phyloP scores from a whole-genome alignment of 2,329 filamentous ascomycete species.

The Aureobasidium subglaciale region DNA sequence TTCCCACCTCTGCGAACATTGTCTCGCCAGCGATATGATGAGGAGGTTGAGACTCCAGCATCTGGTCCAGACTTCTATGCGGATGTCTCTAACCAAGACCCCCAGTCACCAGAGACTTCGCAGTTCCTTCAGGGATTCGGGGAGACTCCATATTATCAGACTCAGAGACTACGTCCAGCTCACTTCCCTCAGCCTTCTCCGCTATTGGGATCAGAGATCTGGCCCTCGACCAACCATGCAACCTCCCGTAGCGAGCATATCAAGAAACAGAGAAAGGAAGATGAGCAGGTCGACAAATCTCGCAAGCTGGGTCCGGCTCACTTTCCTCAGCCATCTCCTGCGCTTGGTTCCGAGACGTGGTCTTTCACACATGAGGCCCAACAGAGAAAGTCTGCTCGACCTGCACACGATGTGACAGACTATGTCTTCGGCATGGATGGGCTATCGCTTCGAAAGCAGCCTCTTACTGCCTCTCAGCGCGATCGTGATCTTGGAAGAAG shows the following conservation, averaged over 20 bases:
- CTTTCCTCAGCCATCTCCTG: neutral
- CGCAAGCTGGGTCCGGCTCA: neutral
- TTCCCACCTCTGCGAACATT: neutral
- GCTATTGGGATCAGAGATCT: neutral
- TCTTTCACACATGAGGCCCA: too few species aligned
- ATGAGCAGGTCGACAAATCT: neutral
- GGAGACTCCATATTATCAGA: neutral
- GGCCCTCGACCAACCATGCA: neutral
- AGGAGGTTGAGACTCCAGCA: neutral
- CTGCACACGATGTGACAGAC: too few species aligned
- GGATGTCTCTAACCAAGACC: neutral
- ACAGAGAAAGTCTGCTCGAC: too few species aligned
- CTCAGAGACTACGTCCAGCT: neutral
- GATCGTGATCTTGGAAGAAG: neutral
- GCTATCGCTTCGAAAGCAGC: too few species aligned
- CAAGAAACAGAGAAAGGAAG: neutral
- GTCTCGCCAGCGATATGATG: neutral
- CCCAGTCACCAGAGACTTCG: too few species aligned
- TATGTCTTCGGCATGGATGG: too few species aligned
- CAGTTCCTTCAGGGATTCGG: too few species aligned
- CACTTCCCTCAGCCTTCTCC: neutral
- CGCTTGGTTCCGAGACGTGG: neutral
- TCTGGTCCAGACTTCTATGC: neutral
- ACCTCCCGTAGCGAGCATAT: neutral
- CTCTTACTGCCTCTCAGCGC: neutral